A percentile compares a stretch with the other conserved stretches of the same genome.
Conservation (phyloP, 2,329 filamentous ascomycete genomes). For the Emergomyces pasteurianus region DNA sequence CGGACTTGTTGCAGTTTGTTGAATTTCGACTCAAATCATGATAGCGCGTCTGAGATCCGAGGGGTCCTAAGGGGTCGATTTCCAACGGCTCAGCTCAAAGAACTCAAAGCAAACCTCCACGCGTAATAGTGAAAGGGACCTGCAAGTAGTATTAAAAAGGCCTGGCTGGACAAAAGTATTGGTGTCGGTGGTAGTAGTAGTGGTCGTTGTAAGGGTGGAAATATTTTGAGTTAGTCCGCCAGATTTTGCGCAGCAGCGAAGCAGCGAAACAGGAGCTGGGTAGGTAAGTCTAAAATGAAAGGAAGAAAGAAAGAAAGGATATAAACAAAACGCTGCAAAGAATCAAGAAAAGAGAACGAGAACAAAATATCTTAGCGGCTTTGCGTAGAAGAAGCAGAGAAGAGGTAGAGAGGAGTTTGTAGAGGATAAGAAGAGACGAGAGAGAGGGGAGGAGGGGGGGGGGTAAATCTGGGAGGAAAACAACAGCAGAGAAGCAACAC, state of each 20-base stretch:
- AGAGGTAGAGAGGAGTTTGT: constrained; percentile 11
- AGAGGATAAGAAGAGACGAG: neutral
- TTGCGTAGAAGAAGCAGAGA: constrained; percentile 3
- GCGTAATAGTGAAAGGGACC: neutral
- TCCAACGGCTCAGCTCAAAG: neutral
- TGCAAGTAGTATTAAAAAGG: neutral
- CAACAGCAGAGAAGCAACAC: constrained; percentile 5
- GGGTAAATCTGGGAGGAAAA: neutral
- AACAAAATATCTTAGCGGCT: neutral
- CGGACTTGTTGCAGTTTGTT: neutral
- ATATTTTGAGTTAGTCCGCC: neutral
- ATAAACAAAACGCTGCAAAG: neutral
- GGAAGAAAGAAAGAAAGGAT: too few species aligned
- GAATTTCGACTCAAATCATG: neutral
- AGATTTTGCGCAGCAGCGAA: neutral
- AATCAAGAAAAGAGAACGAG: neutral
- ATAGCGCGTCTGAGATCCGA: neutral
- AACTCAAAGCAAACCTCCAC: neutral
- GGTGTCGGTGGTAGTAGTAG: neutral
- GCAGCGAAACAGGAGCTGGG: neutral
- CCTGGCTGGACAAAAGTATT: neutral
- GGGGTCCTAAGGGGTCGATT: neutral
- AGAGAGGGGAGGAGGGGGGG: too few species aligned
- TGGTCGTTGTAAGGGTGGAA: neutral
- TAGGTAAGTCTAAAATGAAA: neutral